These are phyloP conservation scores for Leccinellum rugosiceps DNA, from an alignment of 768 basidiomycete genomes.

Conservation along the genomic window DNA sequence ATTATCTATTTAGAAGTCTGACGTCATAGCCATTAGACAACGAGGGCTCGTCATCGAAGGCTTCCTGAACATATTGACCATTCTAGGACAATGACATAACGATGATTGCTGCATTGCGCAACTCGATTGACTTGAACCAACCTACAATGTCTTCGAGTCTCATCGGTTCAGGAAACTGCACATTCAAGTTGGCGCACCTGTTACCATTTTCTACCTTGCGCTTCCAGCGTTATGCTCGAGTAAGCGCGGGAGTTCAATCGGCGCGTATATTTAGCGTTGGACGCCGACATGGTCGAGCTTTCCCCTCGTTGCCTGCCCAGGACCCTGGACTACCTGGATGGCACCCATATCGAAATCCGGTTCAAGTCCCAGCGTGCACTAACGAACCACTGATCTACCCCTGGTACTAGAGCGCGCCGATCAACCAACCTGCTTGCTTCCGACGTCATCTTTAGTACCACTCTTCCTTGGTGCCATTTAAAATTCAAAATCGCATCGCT, in stretches of 20 bases:
- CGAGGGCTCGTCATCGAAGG: constrained; percentile 46
- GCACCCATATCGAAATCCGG: background rate
- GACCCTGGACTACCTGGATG: background rate
- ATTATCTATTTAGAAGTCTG: constrained; percentile 83
- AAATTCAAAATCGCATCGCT: constrained; percentile 7
- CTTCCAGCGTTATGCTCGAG: no score
- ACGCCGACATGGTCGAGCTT: background rate
- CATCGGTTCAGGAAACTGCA: background rate
- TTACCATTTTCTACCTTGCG: background rate
- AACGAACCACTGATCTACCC: background rate
- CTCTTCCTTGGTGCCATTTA: constrained; percentile 1
- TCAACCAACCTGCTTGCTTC: background rate
- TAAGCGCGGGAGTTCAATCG: background rate
- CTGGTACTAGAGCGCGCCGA: background rate
- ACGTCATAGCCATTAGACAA: constrained; percentile 92
- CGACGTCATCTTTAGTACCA: background rate
- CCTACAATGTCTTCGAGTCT: background rate
- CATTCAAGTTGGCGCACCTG: background rate
- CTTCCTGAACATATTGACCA: background rate
- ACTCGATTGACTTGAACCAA: background rate
- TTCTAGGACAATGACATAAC: background rate
- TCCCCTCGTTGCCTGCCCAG: constrained; percentile 3
- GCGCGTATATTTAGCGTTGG: background rate
- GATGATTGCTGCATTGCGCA: background rate
- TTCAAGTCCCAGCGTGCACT: background rate